Evolutionary conservation across 2,329 filamentous ascomycete species (phyloP), one percentile per base, ranked within the genome.

Genomic region (Claviceps monticola): DNA sequence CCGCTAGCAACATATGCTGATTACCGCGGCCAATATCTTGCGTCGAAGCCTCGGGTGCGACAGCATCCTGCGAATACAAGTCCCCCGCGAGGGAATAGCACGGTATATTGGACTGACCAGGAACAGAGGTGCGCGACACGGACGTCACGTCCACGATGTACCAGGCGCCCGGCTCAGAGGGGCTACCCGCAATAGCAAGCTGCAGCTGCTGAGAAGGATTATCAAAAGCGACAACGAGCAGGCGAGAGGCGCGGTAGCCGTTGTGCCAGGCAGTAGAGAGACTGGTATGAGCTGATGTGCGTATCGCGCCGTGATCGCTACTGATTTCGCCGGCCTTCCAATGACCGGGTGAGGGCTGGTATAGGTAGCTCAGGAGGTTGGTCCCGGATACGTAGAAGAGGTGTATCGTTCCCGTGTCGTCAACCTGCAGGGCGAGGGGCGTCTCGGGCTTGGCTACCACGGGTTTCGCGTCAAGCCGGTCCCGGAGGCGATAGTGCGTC

Each of bases 321-420:
- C 39, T 47, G 43, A 55, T 36, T 14, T 53, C 48, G n/a, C 51
- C 52, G 6, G 46, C 21, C 23, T 50, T 56, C 59, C 59, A 60
- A 5, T 42, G 47, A 2, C 58, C 58, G 4, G 16, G 17, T 2
- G 52, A n/a, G 5, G 47, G 26, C 45, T 55, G 50, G 43, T 54
- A 56, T 1, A 58, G 21, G 43, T 61, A 53, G 1, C 53, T 48
- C 2, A 60, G 37, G 5, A 48, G 38, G 43, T 56, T 52, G 13
- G 44, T 49, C 14, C 54, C 52, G 29, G 54, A 54, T 4, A 62
- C 44, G 48, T 58, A 62, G 50, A 62, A 61, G 23, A 60, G 21
- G 50, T 62, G 59, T 5, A 55, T 49, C 6, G 46, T 48, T 4
- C 56, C 57, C 3, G 52, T 39, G n/a, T 49, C 51, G 36, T 59